These are phyloP conservation scores for Murraya paniculata DNA, from an alignment of 345 rosid genomes.

Conservation along the genomic window DNA sequence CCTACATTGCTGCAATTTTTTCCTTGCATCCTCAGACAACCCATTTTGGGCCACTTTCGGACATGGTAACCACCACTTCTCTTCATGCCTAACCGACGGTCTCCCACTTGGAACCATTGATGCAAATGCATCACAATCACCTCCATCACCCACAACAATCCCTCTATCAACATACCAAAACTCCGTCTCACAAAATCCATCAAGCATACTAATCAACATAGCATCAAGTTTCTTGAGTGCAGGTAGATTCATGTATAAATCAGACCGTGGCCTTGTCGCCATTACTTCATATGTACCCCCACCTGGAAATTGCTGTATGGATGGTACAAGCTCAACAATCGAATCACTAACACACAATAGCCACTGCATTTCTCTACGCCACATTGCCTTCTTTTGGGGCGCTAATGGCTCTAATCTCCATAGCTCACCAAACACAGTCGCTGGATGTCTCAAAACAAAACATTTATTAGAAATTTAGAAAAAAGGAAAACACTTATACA, in stretches of 20 bases:
- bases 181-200: constrained; percentile 66
- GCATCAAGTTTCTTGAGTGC: constrained; percentile 98
- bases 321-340: constrained; percentile 94
- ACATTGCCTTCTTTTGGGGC: constrained; percentile 79
- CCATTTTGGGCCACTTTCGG: constrained; percentile 82
- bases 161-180: constrained; percentile 96
- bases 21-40: constrained; percentile 71
- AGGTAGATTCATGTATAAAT: constrained; percentile 85
- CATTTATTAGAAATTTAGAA: not conserved
- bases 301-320: constrained; percentile 84
- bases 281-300: constrained; percentile 93
- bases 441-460: constrained; percentile 35
- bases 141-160: constrained; percentile 59
- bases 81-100: constrained; percentile 90
- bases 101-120: constrained; percentile 51
- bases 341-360: constrained; percentile 88
- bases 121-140: constrained; percentile 40
- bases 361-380: constrained; percentile 98
- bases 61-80: constrained; percentile 86
- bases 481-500: not conserved
- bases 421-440: constrained; percentile 89
- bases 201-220: constrained; percentile 75
- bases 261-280: constrained; percentile 84
- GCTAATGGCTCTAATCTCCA: constrained; percentile 97
- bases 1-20: constrained; percentile 76